Conservation (phyloP, 169 alveolate genomes). For the Plasmodium gonderi region DNA sequence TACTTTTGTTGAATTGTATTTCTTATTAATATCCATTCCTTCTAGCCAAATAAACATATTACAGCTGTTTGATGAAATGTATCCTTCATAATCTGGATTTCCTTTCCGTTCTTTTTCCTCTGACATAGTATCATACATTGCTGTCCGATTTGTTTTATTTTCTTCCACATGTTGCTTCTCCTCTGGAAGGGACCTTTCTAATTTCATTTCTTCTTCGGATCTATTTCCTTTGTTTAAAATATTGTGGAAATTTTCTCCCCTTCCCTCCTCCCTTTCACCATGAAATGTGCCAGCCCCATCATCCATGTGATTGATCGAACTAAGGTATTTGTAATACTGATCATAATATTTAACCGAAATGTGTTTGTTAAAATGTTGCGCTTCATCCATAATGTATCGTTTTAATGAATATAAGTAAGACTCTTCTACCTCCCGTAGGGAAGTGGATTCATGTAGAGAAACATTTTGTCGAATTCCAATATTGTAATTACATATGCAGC, state of each 20-base stretch:
- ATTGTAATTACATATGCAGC: conserved; percentile 38
- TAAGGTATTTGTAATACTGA: neutral
- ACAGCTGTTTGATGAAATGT: conserved; percentile 65
- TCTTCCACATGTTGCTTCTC: neutral
- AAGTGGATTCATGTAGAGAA: conserved; percentile 2
- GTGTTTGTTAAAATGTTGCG: neutral
- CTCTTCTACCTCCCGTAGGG: conserved; percentile 60
- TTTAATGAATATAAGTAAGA: conserved; percentile 37
- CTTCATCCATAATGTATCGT: conserved; percentile 16
- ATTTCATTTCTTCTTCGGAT: too few relatives aligned
- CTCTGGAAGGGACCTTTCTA: neutral
- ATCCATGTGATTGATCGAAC: neutral
- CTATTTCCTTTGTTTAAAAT: too few relatives aligned
- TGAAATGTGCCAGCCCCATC: neutral
- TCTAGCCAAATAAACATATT: conserved; percentile 24
- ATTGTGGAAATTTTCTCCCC: neutral
- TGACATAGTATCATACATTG: too few relatives aligned
- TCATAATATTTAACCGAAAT: neutral
- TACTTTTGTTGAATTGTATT: conserved; percentile 18
- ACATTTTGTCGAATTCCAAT: conserved; percentile 21
- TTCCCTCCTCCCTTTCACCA: neutral
- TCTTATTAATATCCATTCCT: conserved; percentile 69
- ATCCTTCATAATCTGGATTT: conserved; percentile 21
- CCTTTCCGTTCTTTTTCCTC: too few relatives aligned
- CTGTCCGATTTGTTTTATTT: neutral